Conservation (phyloP, 805 yeast species). For the Candida silvicultrix region DNA sequence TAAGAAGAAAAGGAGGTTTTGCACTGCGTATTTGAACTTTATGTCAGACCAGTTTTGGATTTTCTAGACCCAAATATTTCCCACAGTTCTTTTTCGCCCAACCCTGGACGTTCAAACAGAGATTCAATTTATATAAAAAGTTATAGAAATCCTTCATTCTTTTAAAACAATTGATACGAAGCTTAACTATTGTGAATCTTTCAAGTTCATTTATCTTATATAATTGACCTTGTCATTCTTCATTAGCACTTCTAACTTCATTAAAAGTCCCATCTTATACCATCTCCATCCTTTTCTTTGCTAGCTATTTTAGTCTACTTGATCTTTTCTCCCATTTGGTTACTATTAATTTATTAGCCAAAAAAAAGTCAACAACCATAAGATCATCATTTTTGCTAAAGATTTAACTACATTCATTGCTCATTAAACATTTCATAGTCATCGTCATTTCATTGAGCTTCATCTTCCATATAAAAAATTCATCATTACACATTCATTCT, state of each 20-base stretch:
- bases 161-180: background rate
- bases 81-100: background rate
- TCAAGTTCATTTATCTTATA: background rate
- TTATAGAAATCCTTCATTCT: background rate
- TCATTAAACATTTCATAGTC: background rate
- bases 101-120: background rate
- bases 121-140: background rate
- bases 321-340: background rate
- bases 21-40: background rate
- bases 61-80: background rate
- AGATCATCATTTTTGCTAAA: background rate
- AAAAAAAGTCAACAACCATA: background rate
- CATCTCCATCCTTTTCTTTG: background rate
- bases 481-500: background rate
- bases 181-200: background rate
- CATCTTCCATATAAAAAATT: background rate
- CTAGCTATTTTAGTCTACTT: background rate
- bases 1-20: background rate
- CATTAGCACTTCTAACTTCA: background rate
- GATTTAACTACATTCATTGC: background rate
- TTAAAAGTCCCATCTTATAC: background rate
- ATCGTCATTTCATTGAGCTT: background rate
- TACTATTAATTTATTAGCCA: slow-evolving; percentile 1
- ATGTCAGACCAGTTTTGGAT: background rate
- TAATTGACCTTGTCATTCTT: background rate